Percentiles rank a stretch among this genome's conserved stretches.
Conservation (phyloP, 805 yeast genomes). For the Saccharomycopsis olivae region DNA sequence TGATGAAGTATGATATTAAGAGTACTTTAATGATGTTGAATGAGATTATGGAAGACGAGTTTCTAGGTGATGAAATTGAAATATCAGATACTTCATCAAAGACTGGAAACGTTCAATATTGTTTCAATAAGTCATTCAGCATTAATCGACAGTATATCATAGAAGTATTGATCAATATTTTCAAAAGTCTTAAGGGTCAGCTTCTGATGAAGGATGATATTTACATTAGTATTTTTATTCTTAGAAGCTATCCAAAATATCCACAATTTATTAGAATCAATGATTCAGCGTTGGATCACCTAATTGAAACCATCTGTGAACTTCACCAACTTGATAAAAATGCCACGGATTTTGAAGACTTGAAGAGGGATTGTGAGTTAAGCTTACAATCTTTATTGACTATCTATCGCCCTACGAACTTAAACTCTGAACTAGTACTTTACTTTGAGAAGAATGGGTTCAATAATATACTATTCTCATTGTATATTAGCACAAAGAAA, state of each 20-base stretch:
- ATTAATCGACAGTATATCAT: slow-evolving; percentile 69
- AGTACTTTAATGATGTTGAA: slow-evolving; percentile 58
- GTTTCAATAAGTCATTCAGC: slow-evolving; percentile 21
- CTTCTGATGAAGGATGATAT: slow-evolving; percentile 24
- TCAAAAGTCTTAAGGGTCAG: slow-evolving; percentile 24
- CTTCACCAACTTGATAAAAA: slow-evolving; percentile 11
- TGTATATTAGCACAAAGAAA: slow-evolving; percentile 44
- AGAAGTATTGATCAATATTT: slow-evolving; percentile 57
- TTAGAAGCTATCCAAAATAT: slow-evolving; percentile 76
- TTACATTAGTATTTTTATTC: slow-evolving; percentile 56
- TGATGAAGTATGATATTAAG: slow-evolving; percentile 47
- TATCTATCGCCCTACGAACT: slow-evolving; percentile 47
- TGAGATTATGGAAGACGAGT: slow-evolving; percentile 75
- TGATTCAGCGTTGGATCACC: slow-evolving; percentile 40
- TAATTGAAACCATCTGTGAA: slow-evolving; percentile 41
- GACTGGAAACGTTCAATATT: background rate
- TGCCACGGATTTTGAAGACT: slow-evolving; percentile 18
- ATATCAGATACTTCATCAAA: background rate
- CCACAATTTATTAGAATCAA: slow-evolving; percentile 70
- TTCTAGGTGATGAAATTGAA: slow-evolving; percentile 51
- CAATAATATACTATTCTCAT: slow-evolving; percentile 44
- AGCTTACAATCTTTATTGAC: slow-evolving; percentile 68
- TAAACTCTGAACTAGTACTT: slow-evolving; percentile 33
- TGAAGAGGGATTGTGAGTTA: slow-evolving; percentile 55
- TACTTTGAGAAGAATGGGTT: slow-evolving; percentile 45